phyloP scores from a whole-genome alignment of 2,329 filamentous ascomycete genomes.

The Trichophyton benhamiae region DNA sequence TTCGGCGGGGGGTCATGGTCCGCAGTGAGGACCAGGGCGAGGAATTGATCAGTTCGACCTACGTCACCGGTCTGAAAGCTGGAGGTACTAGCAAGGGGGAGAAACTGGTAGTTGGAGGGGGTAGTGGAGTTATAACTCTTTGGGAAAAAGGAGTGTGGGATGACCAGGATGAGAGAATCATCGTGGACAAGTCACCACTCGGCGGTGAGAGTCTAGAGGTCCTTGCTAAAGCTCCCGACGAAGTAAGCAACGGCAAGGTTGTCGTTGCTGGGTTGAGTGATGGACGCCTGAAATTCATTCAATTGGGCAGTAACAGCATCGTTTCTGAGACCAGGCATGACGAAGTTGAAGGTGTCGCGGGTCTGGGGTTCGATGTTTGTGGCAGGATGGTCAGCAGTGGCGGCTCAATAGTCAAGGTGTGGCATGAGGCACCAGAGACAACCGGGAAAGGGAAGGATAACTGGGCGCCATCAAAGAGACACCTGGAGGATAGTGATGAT shows the following conservation, averaged over 20 bases:
- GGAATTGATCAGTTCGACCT: conserved; percentile 69
- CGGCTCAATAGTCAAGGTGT: conserved; percentile 75
- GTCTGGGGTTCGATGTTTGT: conserved; percentile 69
- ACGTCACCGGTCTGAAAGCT: conserved; percentile 63
- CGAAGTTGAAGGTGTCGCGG: conserved; percentile 74
- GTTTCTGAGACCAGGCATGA: conserved; percentile 60
- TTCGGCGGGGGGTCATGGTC: conserved; percentile 72
- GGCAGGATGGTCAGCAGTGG: conserved; percentile 84
- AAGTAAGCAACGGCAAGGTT: conserved; percentile 50
- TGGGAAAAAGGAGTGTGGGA: conserved; percentile 96
- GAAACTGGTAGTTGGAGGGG: conserved; percentile 64
- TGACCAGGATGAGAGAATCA: conserved; percentile 81
- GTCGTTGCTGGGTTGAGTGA: conserved; percentile 72
- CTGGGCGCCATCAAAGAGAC: conserved; percentile 29
- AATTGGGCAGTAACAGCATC: conserved; percentile 61
- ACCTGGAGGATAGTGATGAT: conserved; percentile 27
- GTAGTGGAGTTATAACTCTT: conserved; percentile 69
- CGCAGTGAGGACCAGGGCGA: conserved; percentile 92
- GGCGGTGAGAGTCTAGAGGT: conserved; percentile 71
- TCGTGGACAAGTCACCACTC: conserved; percentile 50
- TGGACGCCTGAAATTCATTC: conserved; percentile 64
- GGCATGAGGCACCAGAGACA: conserved; percentile 53
- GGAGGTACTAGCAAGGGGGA: conserved; percentile 55
- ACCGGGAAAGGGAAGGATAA: conserved; percentile 24
- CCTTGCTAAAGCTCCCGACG: conserved; percentile 59